phyloP scores from a whole-genome alignment of 169 alveolate genomes.

The Toxoplasma gondii region DNA sequence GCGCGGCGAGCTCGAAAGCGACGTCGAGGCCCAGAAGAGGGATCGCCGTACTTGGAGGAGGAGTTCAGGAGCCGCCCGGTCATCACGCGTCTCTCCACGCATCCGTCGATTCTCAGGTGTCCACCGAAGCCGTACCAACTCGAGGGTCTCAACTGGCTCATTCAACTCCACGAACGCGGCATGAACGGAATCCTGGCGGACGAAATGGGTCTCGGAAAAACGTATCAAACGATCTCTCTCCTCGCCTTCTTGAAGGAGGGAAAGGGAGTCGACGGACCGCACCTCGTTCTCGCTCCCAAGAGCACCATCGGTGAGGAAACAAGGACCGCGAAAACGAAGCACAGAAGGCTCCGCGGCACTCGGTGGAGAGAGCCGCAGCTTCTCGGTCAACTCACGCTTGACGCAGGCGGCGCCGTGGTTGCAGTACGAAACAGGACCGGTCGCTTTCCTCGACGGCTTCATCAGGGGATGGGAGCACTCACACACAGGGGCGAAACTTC shows the following conservation, averaged over 20 bases:
- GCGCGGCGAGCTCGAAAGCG: neutral
- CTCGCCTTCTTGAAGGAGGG: slow-evolving; percentile 58
- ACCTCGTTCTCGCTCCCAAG: slow-evolving; percentile 84
- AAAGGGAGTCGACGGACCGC: slow-evolving; percentile 58
- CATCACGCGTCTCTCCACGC: slow-evolving; percentile 26
- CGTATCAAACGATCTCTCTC: slow-evolving; percentile 65
- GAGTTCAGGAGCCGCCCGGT: neutral
- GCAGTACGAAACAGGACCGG: too few relatives aligned
- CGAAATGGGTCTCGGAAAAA: slow-evolving; percentile 71
- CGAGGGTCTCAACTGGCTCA: slow-evolving; percentile 91
- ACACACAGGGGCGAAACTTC: too few relatives aligned
- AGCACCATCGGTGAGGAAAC: slow-evolving; percentile 88
- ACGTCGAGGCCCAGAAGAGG: neutral
- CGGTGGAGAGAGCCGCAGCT: neutral
- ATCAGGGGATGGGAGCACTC: too few relatives aligned
- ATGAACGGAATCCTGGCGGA: slow-evolving; percentile 71
- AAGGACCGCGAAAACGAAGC: neutral
- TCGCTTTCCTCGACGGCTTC: too few relatives aligned
- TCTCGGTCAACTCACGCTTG: neutral
- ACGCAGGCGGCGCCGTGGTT: too few relatives aligned
- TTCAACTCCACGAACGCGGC: slow-evolving; percentile 85
- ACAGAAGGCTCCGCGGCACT: neutral
- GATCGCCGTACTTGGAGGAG: neutral
- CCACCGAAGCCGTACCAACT: slow-evolving; percentile 87
- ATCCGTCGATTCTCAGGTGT: slow-evolving; percentile 41